Evolutionary conservation across 225 moss, liverwort and hornwort species (phyloP), one percentile per base, ranked within the genome.

Genomic region (Polytrichum commune): DNA sequence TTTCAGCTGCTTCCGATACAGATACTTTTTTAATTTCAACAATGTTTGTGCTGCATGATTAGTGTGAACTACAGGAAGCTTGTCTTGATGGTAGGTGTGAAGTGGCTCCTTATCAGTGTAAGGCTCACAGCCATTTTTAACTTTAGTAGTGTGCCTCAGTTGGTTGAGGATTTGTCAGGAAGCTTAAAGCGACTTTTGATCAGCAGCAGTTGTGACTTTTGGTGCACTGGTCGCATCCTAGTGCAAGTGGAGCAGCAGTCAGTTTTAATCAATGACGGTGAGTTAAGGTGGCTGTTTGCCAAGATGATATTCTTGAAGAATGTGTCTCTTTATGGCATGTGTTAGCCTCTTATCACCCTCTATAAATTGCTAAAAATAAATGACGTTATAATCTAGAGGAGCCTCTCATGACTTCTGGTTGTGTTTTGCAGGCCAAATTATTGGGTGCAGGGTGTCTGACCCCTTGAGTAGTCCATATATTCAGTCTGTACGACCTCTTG

Each of bases 151-250:
- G 26, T 67, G 4, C 27, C 2, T 0, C 84, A 95, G 96, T 80
- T 96, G 71, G 81, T 80, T 7, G 60, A 80, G 7, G 87, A 91
- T 63, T 32, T 98, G 57, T 74, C 74, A 64, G 69, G 65, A 27
- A 94, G 90, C 82, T 67, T 93, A 19, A 84, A 73, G 69, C 88
- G 80, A 18, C 80, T 98, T 20, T 65, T 89, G 1, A 72, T 57
- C 63, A 76, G 70, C 1, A 79, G 85, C 65, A 26, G 1, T 61
- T 54, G 67, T 19, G 84, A 84, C 54, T 93, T 98, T 78, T 98
- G 97, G 97, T 82, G 85, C 56, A 83, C 72, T 5, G 97, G 97
- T 16, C 97, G 94, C 38, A 83, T 98, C 55, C 57, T 91, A 65
- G 84, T 98, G 69, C 97, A 95, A 80, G 85, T 90, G 27, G 91